Evolutionary conservation across 306 rosid genomes (phyloP), one percentile per base, ranked within the genome.

Genomic region (Vachellia pachyceras): DNA sequence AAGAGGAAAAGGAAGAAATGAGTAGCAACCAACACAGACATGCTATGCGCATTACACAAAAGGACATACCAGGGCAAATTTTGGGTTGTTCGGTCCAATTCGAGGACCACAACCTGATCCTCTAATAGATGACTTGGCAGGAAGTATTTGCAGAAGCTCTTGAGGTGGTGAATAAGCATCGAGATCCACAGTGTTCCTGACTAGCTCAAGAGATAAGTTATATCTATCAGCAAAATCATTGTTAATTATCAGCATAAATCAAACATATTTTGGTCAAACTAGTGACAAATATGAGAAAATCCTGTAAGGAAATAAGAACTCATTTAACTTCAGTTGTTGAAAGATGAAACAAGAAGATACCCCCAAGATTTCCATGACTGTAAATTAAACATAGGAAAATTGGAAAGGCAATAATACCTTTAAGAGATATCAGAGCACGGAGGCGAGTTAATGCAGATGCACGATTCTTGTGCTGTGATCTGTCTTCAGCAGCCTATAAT

Each of bases 391-490:
- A 18, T 3, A 47, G 46, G 15, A n/a, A 42, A 60, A 7, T 23
- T 29, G 37, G 14, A 35, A 52, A 74, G 41, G 8, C 47, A 67
- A 8, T 5, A 55, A 75, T 66, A 90, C 97, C 94, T 78, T 86
- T 89, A 57, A 95, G 91, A 58, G 99, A 98, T 42, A 95, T 84
- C 37, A 90, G 91, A 66, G 92, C 69, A 41, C 99, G 97, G 12
- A 95, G 94, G n/a, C 97, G 97, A 3, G 84, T 77, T 66, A 95
- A 73, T 10, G 99, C 99, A 23, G 93, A 90, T 13, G 91, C 91
- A 6, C 97, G 97, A 70, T 95, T 95, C 94, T 74, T 90, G 81
- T 95, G 98, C 83, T 93, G 99, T 7, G 98, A 95, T 33, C 99
- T 94, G 40, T 93, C 99, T 88, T 95, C 99, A 20, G 83, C 89